Evolutionary conservation across 768 basidiomycete genomes (phyloP).

Genomic region (Russula brevipes): DNA sequence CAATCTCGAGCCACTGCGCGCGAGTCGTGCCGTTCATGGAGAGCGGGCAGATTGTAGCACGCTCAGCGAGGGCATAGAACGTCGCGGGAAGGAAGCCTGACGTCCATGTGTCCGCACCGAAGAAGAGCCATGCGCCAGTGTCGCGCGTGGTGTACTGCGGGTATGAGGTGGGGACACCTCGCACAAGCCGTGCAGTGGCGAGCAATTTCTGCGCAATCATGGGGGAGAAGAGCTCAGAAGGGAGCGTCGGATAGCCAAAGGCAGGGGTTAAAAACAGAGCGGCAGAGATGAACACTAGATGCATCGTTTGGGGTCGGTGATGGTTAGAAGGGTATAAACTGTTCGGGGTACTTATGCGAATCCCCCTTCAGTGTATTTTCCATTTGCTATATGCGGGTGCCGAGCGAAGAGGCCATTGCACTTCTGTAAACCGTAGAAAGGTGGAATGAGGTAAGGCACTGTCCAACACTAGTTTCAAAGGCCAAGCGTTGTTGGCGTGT

Average conservation of each 20-base stretch:
- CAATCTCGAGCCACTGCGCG: constrained; percentile 52
- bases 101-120: constrained; percentile 57
- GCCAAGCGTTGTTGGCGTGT: no score
- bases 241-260: constrained; percentile 28
- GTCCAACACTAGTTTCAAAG: no score
- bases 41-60: constrained; percentile 44
- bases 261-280: neutral
- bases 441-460: no score
- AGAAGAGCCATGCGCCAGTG: constrained; percentile 49
- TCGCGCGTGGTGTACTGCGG: constrained; percentile 56
- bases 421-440: no score
- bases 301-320: neutral
- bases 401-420: no score
- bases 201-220: constrained; percentile 56
- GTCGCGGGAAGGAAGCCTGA: constrained; percentile 63
- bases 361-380: no score
- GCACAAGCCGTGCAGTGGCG: constrained; percentile 46
- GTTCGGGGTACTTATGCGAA: neutral
- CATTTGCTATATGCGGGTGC: no score
- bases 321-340: no score
- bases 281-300: neutral
- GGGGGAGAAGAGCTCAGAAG: constrained; percentile 52
- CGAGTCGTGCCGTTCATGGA: constrained; percentile 37
- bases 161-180: constrained; percentile 39
- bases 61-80: constrained; percentile 53